Evolutionary conservation across 177 flowering plant species (phyloP).

Genomic region (Vitis hybrid): DNA sequence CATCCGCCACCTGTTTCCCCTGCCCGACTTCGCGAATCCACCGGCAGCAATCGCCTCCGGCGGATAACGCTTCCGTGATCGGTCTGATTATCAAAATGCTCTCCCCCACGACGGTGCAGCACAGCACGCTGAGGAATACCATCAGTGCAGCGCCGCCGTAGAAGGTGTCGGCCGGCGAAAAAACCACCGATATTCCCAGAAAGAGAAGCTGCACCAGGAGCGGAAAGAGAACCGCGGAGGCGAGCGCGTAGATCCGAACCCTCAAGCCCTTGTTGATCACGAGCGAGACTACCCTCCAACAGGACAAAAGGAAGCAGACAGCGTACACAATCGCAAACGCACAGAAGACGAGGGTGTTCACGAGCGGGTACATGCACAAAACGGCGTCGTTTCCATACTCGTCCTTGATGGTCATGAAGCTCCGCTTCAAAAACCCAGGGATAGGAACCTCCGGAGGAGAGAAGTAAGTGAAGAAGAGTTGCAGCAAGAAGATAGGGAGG

Average conservation of each 20-base stretch:
- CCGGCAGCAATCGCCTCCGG: conserved; percentile 20
- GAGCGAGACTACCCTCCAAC: conserved; percentile 43
- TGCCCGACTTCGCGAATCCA: not conserved
- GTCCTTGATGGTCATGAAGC: conserved; percentile 11
- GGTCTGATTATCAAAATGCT: conserved; percentile 62
- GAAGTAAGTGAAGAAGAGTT: conserved; percentile 33
- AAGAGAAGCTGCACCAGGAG: conserved; percentile 38
- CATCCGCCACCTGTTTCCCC: too few species aligned
- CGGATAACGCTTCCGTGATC: conserved; percentile 52
- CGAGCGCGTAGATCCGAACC: conserved; percentile 40
- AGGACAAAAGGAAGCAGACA: conserved; percentile 41
- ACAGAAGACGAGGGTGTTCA: conserved; percentile 39
- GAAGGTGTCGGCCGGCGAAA: conserved; percentile 33
- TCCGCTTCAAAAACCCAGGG: conserved; percentile 23
- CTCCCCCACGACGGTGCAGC: conserved; percentile 50
- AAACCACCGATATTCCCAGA: conserved; percentile 32
- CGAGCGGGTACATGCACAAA: conserved; percentile 57
- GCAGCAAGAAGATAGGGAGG: conserved; percentile 36
- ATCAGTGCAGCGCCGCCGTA: conserved; percentile 26
- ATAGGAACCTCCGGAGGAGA: not conserved
- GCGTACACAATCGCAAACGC: conserved; percentile 39
- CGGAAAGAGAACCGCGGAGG: conserved; percentile 27
- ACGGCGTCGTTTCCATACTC: conserved; percentile 10
- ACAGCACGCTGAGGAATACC: conserved; percentile 31
- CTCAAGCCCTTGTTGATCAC: conserved; percentile 69